phyloP scores from a whole-genome alignment of 1,284 basidiomycete genomes.

The Hemileia vastatrix region DNA sequence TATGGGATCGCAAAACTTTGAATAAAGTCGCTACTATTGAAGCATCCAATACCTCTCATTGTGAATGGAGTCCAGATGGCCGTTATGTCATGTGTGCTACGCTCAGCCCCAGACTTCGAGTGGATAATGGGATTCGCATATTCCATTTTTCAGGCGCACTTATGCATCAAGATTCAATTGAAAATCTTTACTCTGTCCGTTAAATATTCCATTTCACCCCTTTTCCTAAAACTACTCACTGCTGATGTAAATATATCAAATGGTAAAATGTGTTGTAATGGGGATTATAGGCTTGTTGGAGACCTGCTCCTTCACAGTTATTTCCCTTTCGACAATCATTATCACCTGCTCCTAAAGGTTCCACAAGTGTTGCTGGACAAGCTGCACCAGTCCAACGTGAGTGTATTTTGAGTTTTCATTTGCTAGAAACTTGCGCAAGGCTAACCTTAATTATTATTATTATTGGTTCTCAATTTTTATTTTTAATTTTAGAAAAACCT shows the following conservation, averaged over 20 bases:
- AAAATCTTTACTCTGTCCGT: conserved; percentile 72
- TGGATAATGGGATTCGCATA: conserved; percentile 93
- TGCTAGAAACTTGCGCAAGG: background rate
- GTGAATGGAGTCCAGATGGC: conserved; percentile 92
- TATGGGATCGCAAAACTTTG: conserved; percentile 79
- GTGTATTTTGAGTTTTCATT: background rate
- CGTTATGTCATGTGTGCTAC: conserved; percentile 88
- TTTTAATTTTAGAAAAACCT: conserved; percentile 56
- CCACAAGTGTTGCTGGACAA: background rate
- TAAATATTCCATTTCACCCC: background rate
- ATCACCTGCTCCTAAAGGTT: conserved; percentile 6
- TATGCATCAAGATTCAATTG: conserved; percentile 63
- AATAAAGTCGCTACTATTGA: conserved; percentile 76
- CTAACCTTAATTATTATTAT: background rate
- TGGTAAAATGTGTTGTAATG: background rate
- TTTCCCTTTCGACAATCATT: conserved; percentile 14
- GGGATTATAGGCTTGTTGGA: conserved; percentile 11
- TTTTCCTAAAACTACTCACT: background rate
- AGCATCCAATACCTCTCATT: conserved; percentile 83
- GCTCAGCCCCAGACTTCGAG: conserved; percentile 80
- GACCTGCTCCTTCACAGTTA: background rate
- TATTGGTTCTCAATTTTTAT: no score
- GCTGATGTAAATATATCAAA: background rate
- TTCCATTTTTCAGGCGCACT: conserved; percentile 86
- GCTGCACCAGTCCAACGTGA: background rate